Conservation (phyloP, 345 rosid species). For the Punica granatum region DNA sequence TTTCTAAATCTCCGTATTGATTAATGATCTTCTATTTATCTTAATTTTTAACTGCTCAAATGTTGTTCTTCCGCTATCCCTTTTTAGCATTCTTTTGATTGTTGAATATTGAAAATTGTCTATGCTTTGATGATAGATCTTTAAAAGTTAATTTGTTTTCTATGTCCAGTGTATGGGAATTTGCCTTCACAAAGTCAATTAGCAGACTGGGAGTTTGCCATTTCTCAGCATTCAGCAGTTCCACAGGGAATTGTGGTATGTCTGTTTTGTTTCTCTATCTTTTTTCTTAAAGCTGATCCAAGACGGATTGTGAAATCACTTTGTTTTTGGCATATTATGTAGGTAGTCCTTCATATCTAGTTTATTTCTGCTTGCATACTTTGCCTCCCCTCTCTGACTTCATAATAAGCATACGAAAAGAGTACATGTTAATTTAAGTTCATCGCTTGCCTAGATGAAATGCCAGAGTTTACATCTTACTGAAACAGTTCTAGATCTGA, state of each 20-base stretch:
- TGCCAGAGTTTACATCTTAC: too few relatives aligned
- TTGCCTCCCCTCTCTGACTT: too few relatives aligned
- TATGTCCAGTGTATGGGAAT: slow-evolving; percentile 71
- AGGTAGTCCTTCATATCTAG: not conserved
- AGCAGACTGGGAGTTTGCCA: slow-evolving; percentile 92
- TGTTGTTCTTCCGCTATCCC: too few relatives aligned
- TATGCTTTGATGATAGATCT: not conserved
- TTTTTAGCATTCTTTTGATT: not conserved
- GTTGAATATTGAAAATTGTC: not conserved
- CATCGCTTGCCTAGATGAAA: too few relatives aligned
- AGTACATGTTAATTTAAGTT: not conserved
- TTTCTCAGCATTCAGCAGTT: slow-evolving; percentile 94
- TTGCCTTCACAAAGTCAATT: slow-evolving; percentile 68
- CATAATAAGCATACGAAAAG: too few relatives aligned
- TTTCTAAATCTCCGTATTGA: too few relatives aligned
- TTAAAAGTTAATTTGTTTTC: not conserved
- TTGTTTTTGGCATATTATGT: not conserved
- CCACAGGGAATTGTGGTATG: slow-evolving; percentile 85
- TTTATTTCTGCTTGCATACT: too few relatives aligned
- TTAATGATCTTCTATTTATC: too few relatives aligned
- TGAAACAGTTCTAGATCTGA: not conserved
- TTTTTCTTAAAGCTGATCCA: not conserved
- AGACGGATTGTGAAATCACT: not conserved
- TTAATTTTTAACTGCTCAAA: too few relatives aligned
- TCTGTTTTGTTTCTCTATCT: slow-evolving; percentile 6